A percentile compares a stretch with the other conserved stretches of the same genome.
These are phyloP conservation scores for Sporothrix phasma DNA, from an alignment of 2,329 filamentous ascomycete species.

Conservation along the genomic window DNA sequence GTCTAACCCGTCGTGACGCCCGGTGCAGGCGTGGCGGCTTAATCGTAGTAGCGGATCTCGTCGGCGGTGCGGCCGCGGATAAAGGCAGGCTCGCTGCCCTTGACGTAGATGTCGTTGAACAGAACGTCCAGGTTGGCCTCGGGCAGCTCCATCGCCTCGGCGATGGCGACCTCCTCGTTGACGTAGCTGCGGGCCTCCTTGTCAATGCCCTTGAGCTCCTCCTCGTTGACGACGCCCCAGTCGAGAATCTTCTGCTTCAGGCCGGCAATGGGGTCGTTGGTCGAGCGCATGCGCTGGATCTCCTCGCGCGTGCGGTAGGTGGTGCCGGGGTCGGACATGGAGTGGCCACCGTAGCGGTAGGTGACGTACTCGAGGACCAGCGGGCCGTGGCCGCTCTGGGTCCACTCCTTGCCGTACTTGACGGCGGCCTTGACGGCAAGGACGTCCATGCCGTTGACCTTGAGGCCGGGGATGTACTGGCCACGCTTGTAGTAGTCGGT, in stretches of 20 bases:
- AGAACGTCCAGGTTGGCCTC: slow-evolving; percentile 73
- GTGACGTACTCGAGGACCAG: slow-evolving; percentile 98
- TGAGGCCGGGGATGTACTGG: slow-evolving; percentile 97
- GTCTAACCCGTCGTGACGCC: background rate
- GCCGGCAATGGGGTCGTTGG: slow-evolving; percentile 95
- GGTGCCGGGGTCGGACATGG: slow-evolving; percentile 98
- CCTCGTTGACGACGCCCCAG: slow-evolving; percentile 84
- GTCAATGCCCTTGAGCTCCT: slow-evolving; percentile 92
- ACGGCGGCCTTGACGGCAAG: slow-evolving; percentile 95
- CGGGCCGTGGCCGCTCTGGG: slow-evolving; percentile 73
- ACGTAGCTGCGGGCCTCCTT: slow-evolving; percentile 82
- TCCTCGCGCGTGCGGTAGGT: slow-evolving; percentile 99
- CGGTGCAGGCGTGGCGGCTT: background rate
- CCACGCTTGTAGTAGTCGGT: slow-evolving; percentile 99
- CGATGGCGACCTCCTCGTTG: slow-evolving; percentile 79
- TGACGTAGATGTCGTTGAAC: slow-evolving; percentile 93
- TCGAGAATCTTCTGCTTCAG: slow-evolving; percentile 97
- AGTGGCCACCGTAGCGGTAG: slow-evolving; percentile 98
- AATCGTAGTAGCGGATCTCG: slow-evolving; percentile 85
- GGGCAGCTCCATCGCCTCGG: slow-evolving; percentile 77
- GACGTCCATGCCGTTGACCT: slow-evolving; percentile 99
- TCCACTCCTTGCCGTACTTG: slow-evolving; percentile 85
- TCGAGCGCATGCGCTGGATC: slow-evolving; percentile 98
- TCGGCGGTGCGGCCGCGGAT: slow-evolving; percentile 80
- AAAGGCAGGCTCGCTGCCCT: slow-evolving; percentile 77